These are phyloP conservation scores for Talaromyces verruculosus DNA, from an alignment of 2,329 filamentous ascomycete genomes.

Conservation along the genomic window DNA sequence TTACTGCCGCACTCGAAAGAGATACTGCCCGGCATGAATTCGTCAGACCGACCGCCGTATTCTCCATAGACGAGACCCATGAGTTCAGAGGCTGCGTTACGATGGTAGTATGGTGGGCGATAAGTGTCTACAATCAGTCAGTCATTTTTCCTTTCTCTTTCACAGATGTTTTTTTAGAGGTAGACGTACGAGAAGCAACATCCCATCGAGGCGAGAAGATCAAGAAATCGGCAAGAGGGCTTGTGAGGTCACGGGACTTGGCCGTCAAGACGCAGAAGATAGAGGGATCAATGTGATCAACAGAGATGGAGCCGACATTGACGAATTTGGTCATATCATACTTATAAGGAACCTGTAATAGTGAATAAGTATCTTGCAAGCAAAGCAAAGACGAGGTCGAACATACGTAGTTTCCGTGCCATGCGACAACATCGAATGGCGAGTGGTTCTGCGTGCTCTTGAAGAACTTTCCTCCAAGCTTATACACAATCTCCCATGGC, in stretches of 20 bases:
- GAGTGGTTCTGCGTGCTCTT: slow-evolving; percentile 62
- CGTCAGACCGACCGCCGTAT: slow-evolving; percentile 37
- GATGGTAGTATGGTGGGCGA: slow-evolving; percentile 46
- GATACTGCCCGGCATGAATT: slow-evolving; percentile 36
- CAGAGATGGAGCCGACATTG: slow-evolving; percentile 42
- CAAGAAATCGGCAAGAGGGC: slow-evolving; percentile 40
- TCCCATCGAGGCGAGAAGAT: slow-evolving; percentile 45
- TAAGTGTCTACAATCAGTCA: slow-evolving; percentile 34
- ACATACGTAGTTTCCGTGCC: slow-evolving; percentile 64
- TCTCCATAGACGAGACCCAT: slow-evolving; percentile 42
- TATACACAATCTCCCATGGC: slow-evolving; percentile 60
- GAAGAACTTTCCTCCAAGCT: slow-evolving; percentile 63
- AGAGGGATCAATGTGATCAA: slow-evolving; percentile 44
- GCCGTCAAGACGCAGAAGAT: slow-evolving; percentile 45
- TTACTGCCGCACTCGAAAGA: slow-evolving; percentile 39
- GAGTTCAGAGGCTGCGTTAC: slow-evolving; percentile 42
- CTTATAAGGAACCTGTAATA: slow-evolving; percentile 40
- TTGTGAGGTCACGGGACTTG: slow-evolving; percentile 37
- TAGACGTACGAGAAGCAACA: slow-evolving; percentile 36
- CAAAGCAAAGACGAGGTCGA: background rate
- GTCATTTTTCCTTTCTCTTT: background rate
- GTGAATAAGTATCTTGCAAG: background rate
- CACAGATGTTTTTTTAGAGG: background rate
- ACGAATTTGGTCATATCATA: slow-evolving; percentile 45
- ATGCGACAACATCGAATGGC: slow-evolving; percentile 70